Conservation (phyloP, 1,284 basidiomycete genomes). For the Hypsizygus ulmarius region DNA sequence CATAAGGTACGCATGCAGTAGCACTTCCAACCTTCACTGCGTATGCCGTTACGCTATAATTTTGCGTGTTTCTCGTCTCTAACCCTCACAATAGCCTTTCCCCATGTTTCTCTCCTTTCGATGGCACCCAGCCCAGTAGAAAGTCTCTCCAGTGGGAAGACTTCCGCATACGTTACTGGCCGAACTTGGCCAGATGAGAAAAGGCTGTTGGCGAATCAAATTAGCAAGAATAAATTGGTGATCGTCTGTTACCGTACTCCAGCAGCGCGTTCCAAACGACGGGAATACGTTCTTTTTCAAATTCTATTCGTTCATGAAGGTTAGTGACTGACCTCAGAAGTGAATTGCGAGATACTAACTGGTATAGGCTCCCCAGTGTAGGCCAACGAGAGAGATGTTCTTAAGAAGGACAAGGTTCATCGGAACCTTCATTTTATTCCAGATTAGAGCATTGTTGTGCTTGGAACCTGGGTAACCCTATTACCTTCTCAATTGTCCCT, state of each 20-base stretch:
- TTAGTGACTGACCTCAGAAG: neutral
- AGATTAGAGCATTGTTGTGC: neutral
- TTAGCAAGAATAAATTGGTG: neutral
- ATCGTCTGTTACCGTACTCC: constrained; percentile 40
- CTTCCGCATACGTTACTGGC: constrained; percentile 72
- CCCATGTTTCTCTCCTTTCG: constrained; percentile 87
- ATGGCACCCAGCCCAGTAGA: constrained; percentile 70
- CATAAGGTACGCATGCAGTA: no score
- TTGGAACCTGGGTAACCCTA: constrained; percentile 7
- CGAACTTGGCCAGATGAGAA: constrained; percentile 64
- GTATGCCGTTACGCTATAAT: constrained; percentile 14
- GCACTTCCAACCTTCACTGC: no score
- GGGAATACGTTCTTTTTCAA: constrained; percentile 65
- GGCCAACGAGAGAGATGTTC: constrained; percentile 78
- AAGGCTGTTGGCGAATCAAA: constrained; percentile 43
- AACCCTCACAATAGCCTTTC: constrained; percentile 82
- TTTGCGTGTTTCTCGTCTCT: constrained; percentile 32
- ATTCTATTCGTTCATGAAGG: constrained; percentile 38
- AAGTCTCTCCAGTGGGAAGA: constrained; percentile 63
- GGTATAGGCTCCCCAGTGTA: constrained; percentile 84
- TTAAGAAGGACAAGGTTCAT: constrained; percentile 88
- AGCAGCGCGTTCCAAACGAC: constrained; percentile 78
- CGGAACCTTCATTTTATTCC: constrained; percentile 54
- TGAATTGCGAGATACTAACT: constrained; percentile 42
- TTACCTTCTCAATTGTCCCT: constrained; percentile 85